Base-by-base conservation (phyloP, 2,329 filamentous ascomycete genomes). In the Orbilia javanica region DNA sequence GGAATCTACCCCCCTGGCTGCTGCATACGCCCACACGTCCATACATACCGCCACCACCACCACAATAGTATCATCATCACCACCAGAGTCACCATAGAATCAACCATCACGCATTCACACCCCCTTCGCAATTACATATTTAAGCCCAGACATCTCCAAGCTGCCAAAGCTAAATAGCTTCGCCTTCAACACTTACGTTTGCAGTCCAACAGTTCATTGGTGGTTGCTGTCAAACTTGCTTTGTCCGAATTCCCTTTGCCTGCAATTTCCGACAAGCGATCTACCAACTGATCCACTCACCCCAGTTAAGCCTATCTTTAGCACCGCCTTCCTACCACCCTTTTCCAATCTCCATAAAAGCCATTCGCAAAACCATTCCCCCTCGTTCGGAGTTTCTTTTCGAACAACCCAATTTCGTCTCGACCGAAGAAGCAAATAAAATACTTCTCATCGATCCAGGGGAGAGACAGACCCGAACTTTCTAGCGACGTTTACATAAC, bases 241-340 rank as follows among this genome's bases (percentile, higher is more conserved):
- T 60, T 50, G 15, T 44, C 4, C n/a, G 42, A 20, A 44, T 44
- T 44, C 42, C 64, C 48, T 29, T 48, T 34, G 18, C 31, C 70
- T 60, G 36, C 50, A 70, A 77, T 77, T 77, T 77, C 73, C 73
- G 73, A 77, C 73, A 36, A 77, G 73, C 73, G 73, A 77, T 77
- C 66, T 25, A 27, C 73, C 57, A 31, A 60, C 29, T 48, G 66
- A 70, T 77, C 66, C 72, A 71, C 65, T 77, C 73, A 62, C 48
- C 48, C 31, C 50, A 22, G 42, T 39, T 18, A 44, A 10, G 34
- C 5, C 7, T 69, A 65, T 64, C 55, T 76, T 76, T 76, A 76
- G 64, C 65, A 76, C 72, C 57, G 46, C 62, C 63, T 44, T 31
- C 29, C 48, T n/a, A 29, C 50, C 20, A 39, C 20, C 50, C 34